phyloP scores from a whole-genome alignment of 768 basidiomycete species.

The Mycena filopes region DNA sequence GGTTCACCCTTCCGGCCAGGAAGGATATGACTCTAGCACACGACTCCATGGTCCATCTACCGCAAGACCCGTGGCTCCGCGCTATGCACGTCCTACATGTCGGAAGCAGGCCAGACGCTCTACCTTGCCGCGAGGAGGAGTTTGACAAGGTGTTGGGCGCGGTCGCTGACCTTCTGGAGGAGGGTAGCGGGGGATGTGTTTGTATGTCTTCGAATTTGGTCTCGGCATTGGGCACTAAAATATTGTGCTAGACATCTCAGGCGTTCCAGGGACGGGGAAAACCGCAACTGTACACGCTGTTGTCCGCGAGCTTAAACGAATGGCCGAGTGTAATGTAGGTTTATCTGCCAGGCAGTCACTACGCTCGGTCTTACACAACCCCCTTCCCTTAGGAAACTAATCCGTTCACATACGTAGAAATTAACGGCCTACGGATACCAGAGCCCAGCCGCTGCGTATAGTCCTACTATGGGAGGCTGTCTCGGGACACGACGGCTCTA shows the following conservation, averaged over 20 bases:
- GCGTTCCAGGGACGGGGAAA: conserved; percentile 99
- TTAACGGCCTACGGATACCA: conserved; percentile 94
- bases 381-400: conserved; percentile 79
- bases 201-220: conserved; percentile 64
- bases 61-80: conserved; percentile 83
- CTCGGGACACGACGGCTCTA: conserved; percentile 77
- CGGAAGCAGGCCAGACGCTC: conserved; percentile 86
- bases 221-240: neutral
- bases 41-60: conserved; percentile 61
- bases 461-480: conserved; percentile 92
- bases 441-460: conserved; percentile 95
- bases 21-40: conserved; percentile 28
- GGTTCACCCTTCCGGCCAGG: conserved; percentile 16
- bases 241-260: conserved; percentile 84
- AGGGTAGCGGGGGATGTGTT: conserved; percentile 94
- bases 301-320: conserved; percentile 87
- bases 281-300: conserved; percentile 97
- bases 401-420: conserved; percentile 96
- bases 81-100: conserved; percentile 95
- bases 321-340: conserved; percentile 84
- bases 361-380: neutral
- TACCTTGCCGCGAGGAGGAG: conserved; percentile 92
- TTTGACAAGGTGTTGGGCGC: conserved; percentile 78
- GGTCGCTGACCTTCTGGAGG: conserved; percentile 88
- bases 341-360: neutral